Evolutionary conservation across 2,329 filamentous ascomycete species (phyloP), one percentile per base, ranked within the genome.

Genomic region (Akanthomyces muscarius): DNA sequence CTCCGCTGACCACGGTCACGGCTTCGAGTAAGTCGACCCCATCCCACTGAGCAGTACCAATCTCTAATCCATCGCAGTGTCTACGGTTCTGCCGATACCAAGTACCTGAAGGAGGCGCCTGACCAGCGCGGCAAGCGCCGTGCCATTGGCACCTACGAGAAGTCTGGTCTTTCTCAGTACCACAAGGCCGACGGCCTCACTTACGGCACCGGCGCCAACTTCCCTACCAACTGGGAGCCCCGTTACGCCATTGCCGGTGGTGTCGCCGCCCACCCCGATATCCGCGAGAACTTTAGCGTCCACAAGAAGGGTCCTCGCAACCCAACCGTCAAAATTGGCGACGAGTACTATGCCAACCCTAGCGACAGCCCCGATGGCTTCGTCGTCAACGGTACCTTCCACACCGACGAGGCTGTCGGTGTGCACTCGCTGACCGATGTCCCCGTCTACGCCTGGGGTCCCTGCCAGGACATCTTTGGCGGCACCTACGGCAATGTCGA

Each of bases 1-100:
- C 55, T 92, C 91, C 3, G 89, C 91, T n/a, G 91, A 96, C 71
- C 91, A 95, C 80, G 91, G 91, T 48, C 91, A 96, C 77, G 91
- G 91, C 62, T 96, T 96, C 73, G 91, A 93, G 75, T 78, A 68
- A 68, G 76, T 68, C 14, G 5, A 30, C 25, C 13, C 30, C 7
- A 5, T n/a, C 5, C 4, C 7, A 0, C 1, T 47, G 0, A 13
- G 16, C 36, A 36, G 7, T 30, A 2, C 2, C 44, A 44, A 63
- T 45, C 47, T 2, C 57, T 59, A 50, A 59, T n/a, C 65, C 66
- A 63, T 65, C 51, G 14, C 61, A 76, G 74, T 69, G 91, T 96
- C 68, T 93, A 89, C 73, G 91, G 91, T 66, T 87, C 83, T 66
- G 90, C 91, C 54, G 91, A 96, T 71, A 95, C 91, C 21, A 80